These are phyloP conservation scores for Teunomyces gatunensis DNA, from an alignment of 805 yeast species.

Conservation along the genomic window DNA sequence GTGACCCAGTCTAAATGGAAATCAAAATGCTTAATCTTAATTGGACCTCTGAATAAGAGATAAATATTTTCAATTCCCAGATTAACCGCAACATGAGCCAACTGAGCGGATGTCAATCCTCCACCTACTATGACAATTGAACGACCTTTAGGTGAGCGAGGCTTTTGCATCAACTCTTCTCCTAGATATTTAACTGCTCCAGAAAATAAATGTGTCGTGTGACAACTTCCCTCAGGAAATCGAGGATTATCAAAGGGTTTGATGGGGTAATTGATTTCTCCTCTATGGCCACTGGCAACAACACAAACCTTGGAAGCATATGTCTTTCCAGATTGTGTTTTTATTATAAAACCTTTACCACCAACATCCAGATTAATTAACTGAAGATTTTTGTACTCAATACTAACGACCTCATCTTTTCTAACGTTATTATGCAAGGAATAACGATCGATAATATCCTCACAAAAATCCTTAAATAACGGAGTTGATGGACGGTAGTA, in stretches of 20 bases:
- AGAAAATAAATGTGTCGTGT: conserved; percentile 35
- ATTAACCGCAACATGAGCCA: conserved; percentile 36
- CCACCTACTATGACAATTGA: conserved; percentile 42
- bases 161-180: conserved; percentile 11
- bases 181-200: conserved; percentile 23
- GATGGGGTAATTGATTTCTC: conserved; percentile 33
- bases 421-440: conserved; percentile 24
- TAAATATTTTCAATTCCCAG: conserved; percentile 30
- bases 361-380: conserved; percentile 19
- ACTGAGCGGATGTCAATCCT: conserved; percentile 46
- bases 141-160: conserved; percentile 4
- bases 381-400: conserved; percentile 27
- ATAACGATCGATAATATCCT: conserved; percentile 32
- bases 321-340: conserved; percentile 26
- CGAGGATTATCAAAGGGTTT: conserved; percentile 14
- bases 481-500: conserved; percentile 43
- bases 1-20: conserved; percentile 50
- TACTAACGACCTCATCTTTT: conserved; percentile 31
- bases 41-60: conserved; percentile 33
- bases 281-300: conserved; percentile 37
- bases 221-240: conserved; percentile 28
- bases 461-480: conserved; percentile 39
- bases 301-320: conserved; percentile 35
- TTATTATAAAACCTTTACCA: conserved; percentile 32
- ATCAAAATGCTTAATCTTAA: conserved; percentile 47